Base-by-base conservation (phyloP, 257 asterid genomes). In the Forsythia viridissima region DNA sequence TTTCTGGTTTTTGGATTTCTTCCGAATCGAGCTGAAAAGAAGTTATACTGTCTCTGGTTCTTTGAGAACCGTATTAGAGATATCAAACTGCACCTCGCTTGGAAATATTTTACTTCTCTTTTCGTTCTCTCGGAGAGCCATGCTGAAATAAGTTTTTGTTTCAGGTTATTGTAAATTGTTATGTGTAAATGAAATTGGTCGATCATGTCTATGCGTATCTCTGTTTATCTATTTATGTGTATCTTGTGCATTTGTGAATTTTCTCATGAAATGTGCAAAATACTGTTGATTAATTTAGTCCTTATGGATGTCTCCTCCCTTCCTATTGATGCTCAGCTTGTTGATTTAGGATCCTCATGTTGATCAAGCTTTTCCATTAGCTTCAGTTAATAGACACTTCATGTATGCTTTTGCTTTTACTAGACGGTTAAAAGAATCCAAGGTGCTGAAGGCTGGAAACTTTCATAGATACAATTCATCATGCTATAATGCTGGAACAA, bases 371-470 rank as follows among this genome's bases (percentile, higher is more conserved):
- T 71, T 43, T 52, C 41, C 13, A 48, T 51, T 51, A 67, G 46
- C n/a, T 57, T n/a, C 2, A 30, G 16, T 66, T 44, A 55, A 55
- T n/a, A 8, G 21, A n/a, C 16, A 7, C 16, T 18, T 55, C 30
- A 2, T 55, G 65, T 55, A 6, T 7, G 20, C 5, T 9, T 74
- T 37, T 78, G 16, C 78, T 63, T 41, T 59, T 39, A 51, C 39
- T 30, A 75, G 76, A 66, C 69, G 72, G 81, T 71, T 59, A 48
- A 34, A 41, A 48, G 66, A 41, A 39, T 70, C 43, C 76, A 44
- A 6, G 63, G 82, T 16, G 20, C 18, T 0, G 61, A 21, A 41
- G 41, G n/a, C 20, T 3, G 42, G 21, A 44, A 44, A 24, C 30
- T 13, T 57, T 18, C 38, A 69, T 61, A 37, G 81, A 76, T 46